These are phyloP conservation scores for Hura crepitans DNA, from an alignment of 441 rosid species.

Conservation along the genomic window DNA sequence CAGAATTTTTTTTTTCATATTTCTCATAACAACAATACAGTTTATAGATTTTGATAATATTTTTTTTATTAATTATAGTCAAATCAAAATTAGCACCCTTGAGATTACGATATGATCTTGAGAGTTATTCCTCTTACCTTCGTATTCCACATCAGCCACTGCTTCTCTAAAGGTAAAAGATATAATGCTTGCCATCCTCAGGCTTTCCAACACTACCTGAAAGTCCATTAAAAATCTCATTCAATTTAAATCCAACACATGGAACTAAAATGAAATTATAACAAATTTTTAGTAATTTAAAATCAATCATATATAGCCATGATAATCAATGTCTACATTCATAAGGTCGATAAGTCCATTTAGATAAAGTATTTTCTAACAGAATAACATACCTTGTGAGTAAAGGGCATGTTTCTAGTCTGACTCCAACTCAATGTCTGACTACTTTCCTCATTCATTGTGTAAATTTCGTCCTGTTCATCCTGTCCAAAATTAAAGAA, in stretches of 20 bases:
- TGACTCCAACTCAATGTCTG: conserved; percentile 49
- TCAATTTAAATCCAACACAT: not conserved
- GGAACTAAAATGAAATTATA: not conserved
- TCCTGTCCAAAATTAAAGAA: conserved; percentile 32
- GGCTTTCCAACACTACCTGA: conserved; percentile 61
- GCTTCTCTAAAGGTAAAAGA: conserved; percentile 77
- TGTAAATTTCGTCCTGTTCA: conserved; percentile 46
- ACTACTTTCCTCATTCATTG: conserved; percentile 31
- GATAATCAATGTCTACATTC: no score
- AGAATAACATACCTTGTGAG: conserved; percentile 38
- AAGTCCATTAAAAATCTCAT: not conserved
- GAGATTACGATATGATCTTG: not conserved
- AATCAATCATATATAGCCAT: no score
- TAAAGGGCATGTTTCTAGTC: conserved; percentile 52
- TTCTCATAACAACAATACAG: no score
- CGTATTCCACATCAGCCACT: conserved; percentile 63
- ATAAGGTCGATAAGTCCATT: no score
- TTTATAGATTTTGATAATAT: not conserved
- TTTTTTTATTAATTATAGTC: not conserved
- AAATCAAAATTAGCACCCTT: no score
- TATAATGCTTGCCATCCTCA: conserved; percentile 70
- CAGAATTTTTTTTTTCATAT: no score
- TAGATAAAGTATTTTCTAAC: no score
- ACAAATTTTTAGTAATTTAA: no score
- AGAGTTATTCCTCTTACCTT: conserved; percentile 35